Evolutionary conservation across 1,284 basidiomycete genomes (phyloP).

Genomic region (Entoloma clypeatum): DNA sequence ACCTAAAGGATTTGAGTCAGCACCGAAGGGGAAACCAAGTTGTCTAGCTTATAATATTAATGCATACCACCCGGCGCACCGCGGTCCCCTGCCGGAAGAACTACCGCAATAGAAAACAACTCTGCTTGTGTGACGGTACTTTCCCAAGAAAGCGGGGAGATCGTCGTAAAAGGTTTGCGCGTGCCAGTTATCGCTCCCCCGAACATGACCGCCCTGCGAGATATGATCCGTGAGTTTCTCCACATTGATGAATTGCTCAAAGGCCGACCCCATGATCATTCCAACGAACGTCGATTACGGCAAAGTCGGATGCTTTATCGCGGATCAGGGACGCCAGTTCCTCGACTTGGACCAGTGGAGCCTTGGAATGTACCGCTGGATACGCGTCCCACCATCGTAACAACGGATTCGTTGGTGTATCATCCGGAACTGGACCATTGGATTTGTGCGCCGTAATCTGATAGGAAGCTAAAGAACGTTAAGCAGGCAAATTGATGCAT

Average conservation of each 20-base stretch:
- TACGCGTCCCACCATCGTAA: constrained; percentile 48
- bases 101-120: constrained; percentile 41
- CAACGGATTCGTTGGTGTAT: constrained; percentile 21
- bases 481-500: not conserved
- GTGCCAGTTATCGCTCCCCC: constrained; percentile 36
- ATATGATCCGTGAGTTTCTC: not conserved
- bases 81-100: constrained; percentile 36
- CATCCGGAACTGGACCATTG: not conserved
- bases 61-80: constrained; percentile 39
- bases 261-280: constrained; percentile 33
- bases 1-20: constrained; percentile 19
- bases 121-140: constrained; percentile 28
- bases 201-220: constrained; percentile 37
- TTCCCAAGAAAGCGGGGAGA: constrained; percentile 30
- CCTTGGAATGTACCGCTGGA: constrained; percentile 32
- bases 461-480: constrained; percentile 32
- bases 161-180: constrained; percentile 39
- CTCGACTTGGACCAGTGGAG: constrained; percentile 25
- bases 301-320: constrained; percentile 19
- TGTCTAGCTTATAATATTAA: not conserved
- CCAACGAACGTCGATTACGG: constrained; percentile 35
- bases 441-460: constrained; percentile 44
- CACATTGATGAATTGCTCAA: not conserved
- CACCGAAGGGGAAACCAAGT: not conserved
- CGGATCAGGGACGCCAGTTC: constrained; percentile 30